These are phyloP conservation scores for Plenodomus biglobosus DNA, from an alignment of 2,329 filamentous ascomycete genomes.

Conservation along the genomic window DNA sequence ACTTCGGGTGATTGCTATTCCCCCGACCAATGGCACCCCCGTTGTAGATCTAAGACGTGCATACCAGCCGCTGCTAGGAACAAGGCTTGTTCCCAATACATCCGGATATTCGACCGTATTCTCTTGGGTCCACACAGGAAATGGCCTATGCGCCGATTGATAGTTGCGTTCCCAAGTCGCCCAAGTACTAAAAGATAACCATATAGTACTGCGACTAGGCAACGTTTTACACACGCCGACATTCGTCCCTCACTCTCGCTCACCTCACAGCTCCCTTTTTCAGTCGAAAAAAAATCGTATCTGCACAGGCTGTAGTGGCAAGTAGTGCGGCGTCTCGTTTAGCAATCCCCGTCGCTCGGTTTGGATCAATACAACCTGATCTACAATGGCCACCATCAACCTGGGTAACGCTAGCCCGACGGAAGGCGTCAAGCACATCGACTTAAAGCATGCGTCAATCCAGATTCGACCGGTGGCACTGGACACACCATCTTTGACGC, in stretches of 20 bases:
- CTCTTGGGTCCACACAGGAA: conserved; percentile 26
- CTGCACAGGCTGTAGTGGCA: conserved; percentile 20
- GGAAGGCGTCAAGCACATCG: conserved; percentile 26
- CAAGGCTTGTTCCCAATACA: conserved; percentile 42
- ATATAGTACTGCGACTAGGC: conserved; percentile 31
- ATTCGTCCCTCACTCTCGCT: conserved; percentile 14
- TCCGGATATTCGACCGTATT: conserved; percentile 40
- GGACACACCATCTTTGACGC: conserved; percentile 32
- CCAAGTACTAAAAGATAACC: conserved; percentile 44
- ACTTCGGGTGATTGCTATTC: conserved; percentile 39
- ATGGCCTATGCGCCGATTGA: conserved; percentile 33
- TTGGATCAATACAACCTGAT: conserved; percentile 18
- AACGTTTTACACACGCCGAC: conserved; percentile 11
- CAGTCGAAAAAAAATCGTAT: conserved; percentile 2
- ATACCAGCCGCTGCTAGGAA: conserved; percentile 39
- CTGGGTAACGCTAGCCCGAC: conserved; percentile 31
- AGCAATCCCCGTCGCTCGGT: conserved; percentile 21
- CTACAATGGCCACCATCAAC: conserved; percentile 38
- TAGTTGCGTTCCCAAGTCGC: conserved; percentile 20
- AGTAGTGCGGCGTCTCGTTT: conserved; percentile 31
- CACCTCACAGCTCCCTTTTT: conserved; percentile 2
- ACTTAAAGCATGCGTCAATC: conserved; percentile 39
- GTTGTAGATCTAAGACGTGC: conserved; percentile 32
- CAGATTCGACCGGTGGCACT: conserved; percentile 32
- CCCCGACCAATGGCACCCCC: conserved; percentile 34